Evolutionary conservation across 2,329 filamentous ascomycete species (phyloP).

Genomic region (Beauveria australis): DNA sequence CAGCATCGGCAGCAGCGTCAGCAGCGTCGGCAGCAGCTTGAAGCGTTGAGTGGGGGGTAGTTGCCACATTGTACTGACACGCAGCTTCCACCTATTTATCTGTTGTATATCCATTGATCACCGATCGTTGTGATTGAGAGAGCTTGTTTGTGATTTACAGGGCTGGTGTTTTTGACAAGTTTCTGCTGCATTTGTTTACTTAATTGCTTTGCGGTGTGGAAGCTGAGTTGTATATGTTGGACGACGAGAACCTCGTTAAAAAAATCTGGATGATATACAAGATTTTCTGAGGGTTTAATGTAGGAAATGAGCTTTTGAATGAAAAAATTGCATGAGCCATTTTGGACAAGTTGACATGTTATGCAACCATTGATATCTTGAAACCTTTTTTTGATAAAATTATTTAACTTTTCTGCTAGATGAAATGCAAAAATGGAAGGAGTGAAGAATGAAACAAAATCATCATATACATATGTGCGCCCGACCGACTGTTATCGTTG

Average conservation of each 20-base stretch:
- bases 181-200: not conserved
- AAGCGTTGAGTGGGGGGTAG: conserved; percentile 15
- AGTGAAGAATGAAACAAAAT: not conserved
- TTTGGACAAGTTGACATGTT: too few relatives aligned
- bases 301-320: conserved; percentile 5
- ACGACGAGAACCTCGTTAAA: not conserved
- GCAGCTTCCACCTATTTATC: not conserved
- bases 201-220: conserved; percentile 9
- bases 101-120: not conserved
- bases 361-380: not conserved
- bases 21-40: conserved; percentile 37
- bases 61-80: not conserved
- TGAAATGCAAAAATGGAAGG: not conserved
- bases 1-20: conserved; percentile 37
- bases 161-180: not conserved
- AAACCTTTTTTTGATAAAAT: not conserved
- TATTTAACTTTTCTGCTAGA: not conserved
- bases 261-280: not conserved
- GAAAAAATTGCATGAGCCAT: not conserved
- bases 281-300: conserved; percentile 2
- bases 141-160: conserved; percentile 3
- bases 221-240: not conserved
- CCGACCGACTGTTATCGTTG: not conserved
- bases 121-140: conserved; percentile 1
- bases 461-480: not conserved